Base-by-base conservation (phyloP, 495 filamentous ascomycete genomes). In the Aspergillus nanangensis region DNA sequence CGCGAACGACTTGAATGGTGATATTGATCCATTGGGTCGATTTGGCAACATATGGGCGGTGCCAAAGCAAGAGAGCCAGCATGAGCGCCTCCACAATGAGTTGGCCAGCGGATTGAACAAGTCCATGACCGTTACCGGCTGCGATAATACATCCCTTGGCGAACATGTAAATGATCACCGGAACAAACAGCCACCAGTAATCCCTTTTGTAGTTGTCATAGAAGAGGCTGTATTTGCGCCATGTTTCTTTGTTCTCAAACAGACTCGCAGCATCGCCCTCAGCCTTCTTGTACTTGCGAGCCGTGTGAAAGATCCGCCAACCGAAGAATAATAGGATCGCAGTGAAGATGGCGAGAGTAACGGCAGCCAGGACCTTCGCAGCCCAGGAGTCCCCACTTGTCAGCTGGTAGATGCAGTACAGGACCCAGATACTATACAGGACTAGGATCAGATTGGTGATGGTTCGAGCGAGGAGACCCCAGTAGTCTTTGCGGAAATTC, bases 171-270 rank as follows among this genome's bases (percentile, higher is more conserved):
- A 93, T 39, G 65, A 98, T 95, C 36, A 78, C 74, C 5, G 93
- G 93, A 10, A 98, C 77, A 62, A 98, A 98, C 8, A 96, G 61
- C 90, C 91, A 96, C 92, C 92, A 98, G 68, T 89, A 94, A 52
- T 84, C 82, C 57, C 83, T 86, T 65, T 91, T 89, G 68, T 93
- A 96, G 52, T 83, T 85, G 54, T 98, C 93, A 67, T 98, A 98
- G 74, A 98, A 98, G 25, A 96, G 71, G 56, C 87, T 94, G 74
- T 98, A 98, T 66, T 90, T 94, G 55, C 86, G 75, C 92, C 94
- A 96, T 38, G 84, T 87, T 44, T 86, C 81, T 72, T 90, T 93
- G 61, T 96, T 79, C 38, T 95, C 89, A 62, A 86, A 98, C 8
- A 98, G 70, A 1, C 71, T 76, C 11, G 74, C 70, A 5, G 81